Evolutionary conservation across 2,329 filamentous ascomycete genomes (phyloP), one percentile per base, ranked within the genome.

Genomic region (Aspergillus uvarum): DNA sequence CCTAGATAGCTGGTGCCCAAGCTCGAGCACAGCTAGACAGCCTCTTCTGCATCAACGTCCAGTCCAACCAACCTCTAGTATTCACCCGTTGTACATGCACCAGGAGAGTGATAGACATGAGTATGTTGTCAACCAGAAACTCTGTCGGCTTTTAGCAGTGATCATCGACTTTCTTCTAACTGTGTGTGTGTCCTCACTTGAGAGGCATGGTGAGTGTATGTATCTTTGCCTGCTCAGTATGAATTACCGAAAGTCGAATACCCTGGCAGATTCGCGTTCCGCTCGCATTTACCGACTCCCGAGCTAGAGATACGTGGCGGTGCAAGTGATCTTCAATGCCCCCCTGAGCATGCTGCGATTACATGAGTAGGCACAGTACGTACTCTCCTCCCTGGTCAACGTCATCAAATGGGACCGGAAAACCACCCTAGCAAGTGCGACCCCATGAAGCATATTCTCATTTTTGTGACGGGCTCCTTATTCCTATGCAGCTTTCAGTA

Each of bases 231-330:
- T 29, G 26, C 26, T 29, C 26, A 29, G 26, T 29, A 29, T 29
- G 26, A 29, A 29, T 10, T 29, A 5, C 12, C 21, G 38, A 53
- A 44, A n/a, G 4, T 16, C 16, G 38, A 44, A 8, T 44, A n/a
- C 38, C 47, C 24, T 47, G 29, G 26, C 49, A 53, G 32, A 55
- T 47, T 24, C 26, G 53, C 19, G 14, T 35, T 44, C n/a, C 21
- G 38, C 32, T 26, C 32, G n/a, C 22, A 52, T 52, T 16, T 29
- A 51, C 24, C 53, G 47, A 55, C 35, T 47, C 26, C 53, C 44
- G 24, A 54, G 14, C 50, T 35, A 16, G 52, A 55, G 12, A 59
- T 56, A 61, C 42, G 55, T 63, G 58, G 61, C 61, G 61, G 61
- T 63, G 61, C 61, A 62, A 47, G 26, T 48, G 53, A 48, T 55